These are phyloP conservation scores for Dipteronia sinensis DNA, from an alignment of 345 rosid species.

Conservation along the genomic window DNA sequence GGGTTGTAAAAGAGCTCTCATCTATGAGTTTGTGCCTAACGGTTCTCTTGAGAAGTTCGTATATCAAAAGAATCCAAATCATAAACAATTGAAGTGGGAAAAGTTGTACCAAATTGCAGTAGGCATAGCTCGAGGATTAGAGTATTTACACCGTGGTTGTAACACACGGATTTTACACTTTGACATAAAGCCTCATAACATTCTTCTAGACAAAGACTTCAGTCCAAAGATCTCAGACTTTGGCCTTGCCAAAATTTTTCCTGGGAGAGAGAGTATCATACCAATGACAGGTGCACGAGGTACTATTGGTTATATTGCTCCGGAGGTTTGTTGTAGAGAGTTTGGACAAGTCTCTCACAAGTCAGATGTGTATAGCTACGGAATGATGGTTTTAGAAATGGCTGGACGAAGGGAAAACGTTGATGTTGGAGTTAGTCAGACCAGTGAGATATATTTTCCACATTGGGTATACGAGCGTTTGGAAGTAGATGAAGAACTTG, in stretches of 20 bases:
- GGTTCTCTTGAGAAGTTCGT: constrained; percentile 27
- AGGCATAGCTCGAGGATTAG: constrained; percentile 25
- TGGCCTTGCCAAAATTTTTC: constrained; percentile 14
- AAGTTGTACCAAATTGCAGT: constrained; percentile 15
- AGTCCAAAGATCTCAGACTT: constrained; percentile 17
- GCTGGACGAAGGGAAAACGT: constrained; percentile 6
- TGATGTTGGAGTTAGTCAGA: not conserved
- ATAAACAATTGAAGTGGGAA: constrained; percentile 11
- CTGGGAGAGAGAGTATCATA: constrained; percentile 1
- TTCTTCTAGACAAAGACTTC: constrained; percentile 7
- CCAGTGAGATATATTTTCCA: constrained; percentile 24
- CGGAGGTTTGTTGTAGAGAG: constrained; percentile 16
- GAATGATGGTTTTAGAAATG: constrained; percentile 22
- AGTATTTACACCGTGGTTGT: constrained; percentile 23
- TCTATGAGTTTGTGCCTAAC: constrained; percentile 19
- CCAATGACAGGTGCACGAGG: constrained; percentile 16
- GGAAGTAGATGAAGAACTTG: constrained; percentile 8
- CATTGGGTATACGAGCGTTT: constrained; percentile 9
- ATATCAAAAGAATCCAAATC: not conserved
- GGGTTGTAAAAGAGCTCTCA: constrained; percentile 4
- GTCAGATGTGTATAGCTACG: constrained; percentile 15
- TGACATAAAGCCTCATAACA: constrained; percentile 20
- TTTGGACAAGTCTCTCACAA: constrained; percentile 19
- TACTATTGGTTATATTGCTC: constrained; percentile 13
- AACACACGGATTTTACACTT: constrained; percentile 22